Conservation (phyloP, 2,329 filamentous ascomycete species). For the Claviceps arundinis region DNA sequence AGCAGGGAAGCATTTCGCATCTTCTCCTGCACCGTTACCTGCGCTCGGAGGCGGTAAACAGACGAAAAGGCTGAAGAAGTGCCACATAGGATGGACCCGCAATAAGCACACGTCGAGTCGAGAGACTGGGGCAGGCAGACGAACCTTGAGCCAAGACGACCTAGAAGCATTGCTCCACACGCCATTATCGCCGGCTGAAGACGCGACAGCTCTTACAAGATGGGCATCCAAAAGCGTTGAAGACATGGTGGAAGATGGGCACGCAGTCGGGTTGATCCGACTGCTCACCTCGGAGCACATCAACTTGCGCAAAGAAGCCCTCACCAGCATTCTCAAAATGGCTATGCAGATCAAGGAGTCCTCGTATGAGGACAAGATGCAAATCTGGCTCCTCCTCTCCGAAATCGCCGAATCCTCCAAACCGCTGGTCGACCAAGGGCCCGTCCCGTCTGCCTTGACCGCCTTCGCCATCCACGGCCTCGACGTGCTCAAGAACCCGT, state of each 20-base stretch:
- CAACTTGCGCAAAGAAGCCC: conserved; percentile 67
- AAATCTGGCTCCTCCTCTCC: conserved; percentile 65
- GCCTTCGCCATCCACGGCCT: conserved; percentile 62
- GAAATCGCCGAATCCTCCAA: conserved; percentile 67
- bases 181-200: conserved; percentile 31
- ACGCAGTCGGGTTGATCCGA: conserved; percentile 54
- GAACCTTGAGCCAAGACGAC: conserved; percentile 24
- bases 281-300: conserved; percentile 63
- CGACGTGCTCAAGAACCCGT: conserved; percentile 57
- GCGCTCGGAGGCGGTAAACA: conserved; percentile 10
- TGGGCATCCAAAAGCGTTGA: conserved; percentile 71
- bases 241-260: conserved; percentile 65
- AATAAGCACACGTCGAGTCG: conserved; percentile 2
- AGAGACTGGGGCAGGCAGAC: conserved; percentile 4
- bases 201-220: conserved; percentile 39
- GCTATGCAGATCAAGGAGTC: conserved; percentile 52
- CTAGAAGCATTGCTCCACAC: conserved; percentile 40
- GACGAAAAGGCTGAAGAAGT: conserved; percentile 8
- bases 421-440: conserved; percentile 35
- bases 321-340: conserved; percentile 54
- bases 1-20: conserved; percentile 17
- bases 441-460: conserved; percentile 61
- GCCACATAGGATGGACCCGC: conserved; percentile 5
- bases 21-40: conserved; percentile 11
- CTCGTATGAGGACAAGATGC: conserved; percentile 60